Evolutionary conservation across 345 rosid species (phyloP).

Genomic region (Viola odorata): DNA sequence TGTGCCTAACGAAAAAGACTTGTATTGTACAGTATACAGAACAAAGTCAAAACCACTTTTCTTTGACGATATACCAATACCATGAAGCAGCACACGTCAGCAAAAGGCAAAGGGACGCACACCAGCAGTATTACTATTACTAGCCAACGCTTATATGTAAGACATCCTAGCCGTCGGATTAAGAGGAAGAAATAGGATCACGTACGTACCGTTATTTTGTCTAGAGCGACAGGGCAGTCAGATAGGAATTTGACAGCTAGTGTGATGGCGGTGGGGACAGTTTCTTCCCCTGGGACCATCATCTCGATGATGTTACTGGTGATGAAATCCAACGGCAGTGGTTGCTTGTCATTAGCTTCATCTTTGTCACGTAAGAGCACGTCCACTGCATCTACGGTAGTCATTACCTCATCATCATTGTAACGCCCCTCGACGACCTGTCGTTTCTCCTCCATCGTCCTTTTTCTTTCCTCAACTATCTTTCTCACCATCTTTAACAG

Average conservation of each 20-base stretch:
- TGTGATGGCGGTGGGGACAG: conserved; percentile 84
- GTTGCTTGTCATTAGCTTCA: conserved; percentile 45
- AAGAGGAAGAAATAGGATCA: neutral
- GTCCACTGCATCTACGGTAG: conserved; percentile 54
- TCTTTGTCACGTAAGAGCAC: conserved; percentile 46
- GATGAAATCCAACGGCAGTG: conserved; percentile 64
- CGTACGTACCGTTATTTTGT: conserved; percentile 54
- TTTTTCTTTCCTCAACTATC: conserved; percentile 58
- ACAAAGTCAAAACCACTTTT: conserved; percentile 46
- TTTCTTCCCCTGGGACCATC: conserved; percentile 98
- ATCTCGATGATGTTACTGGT: conserved; percentile 74
- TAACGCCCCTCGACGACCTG: conserved; percentile 7
- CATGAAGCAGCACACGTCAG: conserved; percentile 6
- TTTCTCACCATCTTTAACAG: conserved; percentile 53
- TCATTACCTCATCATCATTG: neutral
- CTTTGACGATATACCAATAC: too few species aligned
- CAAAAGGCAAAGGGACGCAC: neutral
- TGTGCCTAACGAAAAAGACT: conserved; percentile 40
- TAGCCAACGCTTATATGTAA: too few species aligned
- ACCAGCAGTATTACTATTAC: neutral
- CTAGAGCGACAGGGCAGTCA: conserved; percentile 56
- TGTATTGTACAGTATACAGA: too few species aligned
- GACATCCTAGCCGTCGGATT: conserved; percentile 41
- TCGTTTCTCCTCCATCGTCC: conserved; percentile 21
- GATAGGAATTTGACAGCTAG: conserved; percentile 76